These are phyloP conservation scores for Colletotrichum spaethianum DNA, from an alignment of 2,329 filamentous ascomycete genomes.

Conservation along the genomic window DNA sequence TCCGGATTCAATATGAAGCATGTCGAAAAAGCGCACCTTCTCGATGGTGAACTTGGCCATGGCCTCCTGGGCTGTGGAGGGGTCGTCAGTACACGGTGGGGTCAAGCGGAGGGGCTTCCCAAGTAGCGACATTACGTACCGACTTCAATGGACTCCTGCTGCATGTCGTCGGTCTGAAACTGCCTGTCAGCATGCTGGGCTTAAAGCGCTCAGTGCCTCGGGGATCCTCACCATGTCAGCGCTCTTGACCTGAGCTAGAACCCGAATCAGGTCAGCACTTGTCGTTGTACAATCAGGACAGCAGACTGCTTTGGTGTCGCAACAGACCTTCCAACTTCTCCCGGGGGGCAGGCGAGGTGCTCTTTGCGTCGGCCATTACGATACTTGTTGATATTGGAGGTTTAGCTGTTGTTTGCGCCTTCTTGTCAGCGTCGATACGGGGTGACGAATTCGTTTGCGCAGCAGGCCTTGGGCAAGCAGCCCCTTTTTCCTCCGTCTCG, in stretches of 20 bases:
- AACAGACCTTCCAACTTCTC: conserved; percentile 83
- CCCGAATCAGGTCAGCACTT: conserved; percentile 24
- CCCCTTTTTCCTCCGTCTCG: conserved; percentile 23
- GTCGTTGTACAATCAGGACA: conserved; percentile 2
- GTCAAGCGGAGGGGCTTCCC: conserved; percentile 5
- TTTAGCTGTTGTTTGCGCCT: not conserved
- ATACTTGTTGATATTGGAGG: not conserved
- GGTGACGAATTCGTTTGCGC: conserved; percentile 5
- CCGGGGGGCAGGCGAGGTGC: conserved; percentile 64
- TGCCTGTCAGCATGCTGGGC: conserved; percentile 50
- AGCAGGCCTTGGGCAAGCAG: not conserved
- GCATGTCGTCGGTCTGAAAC: conserved; percentile 93
- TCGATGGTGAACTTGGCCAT: conserved; percentile 75
- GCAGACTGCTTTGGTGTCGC: conserved; percentile 6
- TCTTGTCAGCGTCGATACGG: conserved; percentile 16
- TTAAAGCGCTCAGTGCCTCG: conserved; percentile 31
- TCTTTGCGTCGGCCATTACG: conserved; percentile 57
- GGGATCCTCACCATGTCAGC: conserved; percentile 88
- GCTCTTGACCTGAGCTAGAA: conserved; percentile 93
- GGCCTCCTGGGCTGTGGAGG: conserved; percentile 69
- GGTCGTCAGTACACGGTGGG: conserved; percentile 26
- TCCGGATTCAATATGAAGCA: not conserved
- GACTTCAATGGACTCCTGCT: conserved; percentile 94
- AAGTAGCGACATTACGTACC: conserved; percentile 71
- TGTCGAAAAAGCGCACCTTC: conserved; percentile 60